These are phyloP conservation scores for Grammothele lineata DNA, from an alignment of 768 basidiomycete species.

Conservation along the genomic window DNA sequence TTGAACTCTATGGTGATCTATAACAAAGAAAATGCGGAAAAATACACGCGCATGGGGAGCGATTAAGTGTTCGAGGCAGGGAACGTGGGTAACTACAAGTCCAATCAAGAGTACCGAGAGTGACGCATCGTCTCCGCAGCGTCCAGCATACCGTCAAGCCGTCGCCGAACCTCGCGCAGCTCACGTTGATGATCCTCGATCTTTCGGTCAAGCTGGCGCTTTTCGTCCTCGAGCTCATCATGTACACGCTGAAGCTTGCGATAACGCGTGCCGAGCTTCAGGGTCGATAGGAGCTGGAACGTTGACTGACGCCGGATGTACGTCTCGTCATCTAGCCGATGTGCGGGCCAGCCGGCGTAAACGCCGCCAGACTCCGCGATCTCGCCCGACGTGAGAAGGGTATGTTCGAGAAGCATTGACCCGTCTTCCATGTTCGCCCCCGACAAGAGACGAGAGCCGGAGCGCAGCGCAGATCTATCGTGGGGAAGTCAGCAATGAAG, in stretches of 20 bases:
- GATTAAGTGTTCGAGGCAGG: too few relatives aligned
- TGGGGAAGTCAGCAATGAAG: background rate
- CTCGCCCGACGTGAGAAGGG: conserved; percentile 44
- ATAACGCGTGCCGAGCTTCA: conserved; percentile 8
- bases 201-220: conserved; percentile 7
- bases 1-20: too few relatives aligned
- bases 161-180: conserved; percentile 7
- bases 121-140: background rate
- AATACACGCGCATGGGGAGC: too few relatives aligned
- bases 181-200: conserved; percentile 8
- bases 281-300: conserved; percentile 3
- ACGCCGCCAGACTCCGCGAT: conserved; percentile 38
- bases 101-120: too few relatives aligned
- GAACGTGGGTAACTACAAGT: too few relatives aligned
- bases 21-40: too few relatives aligned
- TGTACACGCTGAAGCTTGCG: conserved; percentile 10
- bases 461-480: conserved; percentile 38
- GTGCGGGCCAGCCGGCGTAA: conserved; percentile 47
- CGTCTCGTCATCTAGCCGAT: conserved; percentile 19
- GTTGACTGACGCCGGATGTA: conserved; percentile 8
- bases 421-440: conserved; percentile 49
- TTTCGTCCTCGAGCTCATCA: conserved; percentile 9
- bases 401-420: conserved; percentile 47
- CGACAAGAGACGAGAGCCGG: conserved; percentile 44
- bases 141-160: conserved; percentile 10